A percentile compares a stretch with the other conserved stretches of the same genome.
Conservation (phyloP, 2,329 filamentous ascomycete species). For the Colletotrichum sp. region DNA sequence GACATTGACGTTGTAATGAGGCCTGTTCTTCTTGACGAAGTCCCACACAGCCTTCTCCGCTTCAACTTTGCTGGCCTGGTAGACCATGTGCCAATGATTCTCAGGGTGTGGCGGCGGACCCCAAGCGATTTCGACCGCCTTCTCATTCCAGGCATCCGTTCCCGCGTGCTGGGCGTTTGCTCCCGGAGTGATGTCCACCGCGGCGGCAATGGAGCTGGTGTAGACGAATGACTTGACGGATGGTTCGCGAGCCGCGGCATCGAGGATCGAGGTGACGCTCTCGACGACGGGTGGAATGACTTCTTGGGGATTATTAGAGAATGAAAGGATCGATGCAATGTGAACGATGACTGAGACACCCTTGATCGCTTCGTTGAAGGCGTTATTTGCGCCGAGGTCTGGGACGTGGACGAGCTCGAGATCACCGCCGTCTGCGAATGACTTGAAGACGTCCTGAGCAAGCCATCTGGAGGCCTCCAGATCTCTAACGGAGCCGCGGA, state of each 20-base stretch:
- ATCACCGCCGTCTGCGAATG: background rate
- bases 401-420: background rate
- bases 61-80: background rate
- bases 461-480: background rate
- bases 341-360: background rate
- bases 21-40: background rate
- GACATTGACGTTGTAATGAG: background rate
- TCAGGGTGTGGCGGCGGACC: background rate
- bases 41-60: background rate
- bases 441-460: background rate
- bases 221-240: background rate
- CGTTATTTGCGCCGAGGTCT: background rate
- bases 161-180: background rate
- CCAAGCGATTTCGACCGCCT: background rate
- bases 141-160: background rate
- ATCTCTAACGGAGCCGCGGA: background rate
- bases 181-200: background rate
- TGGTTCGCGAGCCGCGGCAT: background rate
- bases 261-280: background rate
- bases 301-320: background rate
- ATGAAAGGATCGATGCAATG: background rate
- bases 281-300: background rate
- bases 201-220: background rate
- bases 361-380: background rate
- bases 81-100: background rate